phyloP scores from a whole-genome alignment of 1,284 basidiomycete species.

The Filobasidium uniguttulatum region DNA sequence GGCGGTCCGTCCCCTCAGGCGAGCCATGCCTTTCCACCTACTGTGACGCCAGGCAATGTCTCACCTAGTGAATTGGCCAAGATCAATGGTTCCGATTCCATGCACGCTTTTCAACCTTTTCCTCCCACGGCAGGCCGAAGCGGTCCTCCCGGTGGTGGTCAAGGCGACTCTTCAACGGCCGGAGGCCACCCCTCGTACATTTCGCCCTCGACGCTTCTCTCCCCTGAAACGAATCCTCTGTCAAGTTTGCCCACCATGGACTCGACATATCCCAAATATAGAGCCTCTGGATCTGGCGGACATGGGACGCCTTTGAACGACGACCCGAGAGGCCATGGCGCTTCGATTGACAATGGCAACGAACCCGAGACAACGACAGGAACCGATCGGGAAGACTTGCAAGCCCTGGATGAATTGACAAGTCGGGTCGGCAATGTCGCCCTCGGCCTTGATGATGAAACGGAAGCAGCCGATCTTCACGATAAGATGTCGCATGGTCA shows the following conservation, averaged over 20 bases:
- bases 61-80: not conserved
- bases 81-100: conserved; percentile 4
- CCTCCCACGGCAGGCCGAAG: not conserved
- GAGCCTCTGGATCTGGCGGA: not conserved
- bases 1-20: conserved; percentile 8
- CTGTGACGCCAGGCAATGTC: not conserved
- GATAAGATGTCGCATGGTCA: too few species aligned
- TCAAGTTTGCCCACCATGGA: not conserved
- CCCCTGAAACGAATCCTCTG: conserved; percentile 4
- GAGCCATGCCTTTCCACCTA: not conserved
- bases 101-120: conserved; percentile 14
- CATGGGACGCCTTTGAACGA: not conserved
- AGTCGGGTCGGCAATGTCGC: not conserved
- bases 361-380: too few species aligned
- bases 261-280: conserved; percentile 6
- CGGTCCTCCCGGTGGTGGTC: not conserved
- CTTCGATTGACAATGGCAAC: too few species aligned
- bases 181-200: conserved; percentile 10
- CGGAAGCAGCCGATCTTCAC: too few species aligned
- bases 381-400: not conserved
- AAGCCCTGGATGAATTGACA: not conserved
- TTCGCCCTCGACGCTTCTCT: conserved; percentile 11
- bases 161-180: not conserved
- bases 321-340: too few species aligned
- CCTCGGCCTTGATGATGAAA: not conserved